Conservation (phyloP, 768 basidiomycete species). For the Boletellus emodensis region DNA sequence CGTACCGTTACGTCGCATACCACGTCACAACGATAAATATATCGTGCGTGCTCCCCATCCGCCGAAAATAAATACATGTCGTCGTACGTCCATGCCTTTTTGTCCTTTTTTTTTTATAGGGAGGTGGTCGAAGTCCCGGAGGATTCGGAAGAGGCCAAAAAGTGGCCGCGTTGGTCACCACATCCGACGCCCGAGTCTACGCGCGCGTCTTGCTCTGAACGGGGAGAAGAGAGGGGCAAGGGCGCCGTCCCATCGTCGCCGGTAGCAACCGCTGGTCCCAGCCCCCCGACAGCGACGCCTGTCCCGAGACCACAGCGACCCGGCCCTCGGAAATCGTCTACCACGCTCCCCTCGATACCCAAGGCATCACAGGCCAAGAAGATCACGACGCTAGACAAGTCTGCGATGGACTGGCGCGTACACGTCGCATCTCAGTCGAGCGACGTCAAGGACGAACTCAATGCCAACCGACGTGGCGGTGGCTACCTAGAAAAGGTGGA, state of each 20-base stretch:
- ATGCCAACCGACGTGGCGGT: conserved; percentile 57
- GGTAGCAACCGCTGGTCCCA: neutral
- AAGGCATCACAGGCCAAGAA: conserved; percentile 60
- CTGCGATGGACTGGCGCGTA: conserved; percentile 79
- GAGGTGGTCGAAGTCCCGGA: conserved; percentile 72
- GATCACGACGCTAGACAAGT: conserved; percentile 81
- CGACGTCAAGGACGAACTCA: conserved; percentile 62
- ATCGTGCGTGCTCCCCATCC: neutral
- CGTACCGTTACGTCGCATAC: neutral
- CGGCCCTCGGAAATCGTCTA: conserved; percentile 66
- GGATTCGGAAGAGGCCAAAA: conserved; percentile 69
- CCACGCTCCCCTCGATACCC: conserved; percentile 52
- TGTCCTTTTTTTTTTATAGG: conserved; percentile 37
- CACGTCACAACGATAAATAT: neutral
- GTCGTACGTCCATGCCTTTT: neutral
- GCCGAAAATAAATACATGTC: neutral
- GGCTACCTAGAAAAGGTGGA: conserved; percentile 85
- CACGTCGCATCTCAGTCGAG: conserved; percentile 49
- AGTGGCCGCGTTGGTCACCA: conserved; percentile 58
- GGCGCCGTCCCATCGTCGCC: neutral
- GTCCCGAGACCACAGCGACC: conserved; percentile 37
- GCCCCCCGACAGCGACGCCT: neutral
- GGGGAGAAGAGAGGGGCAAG: neutral
- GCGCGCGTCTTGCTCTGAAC: conserved; percentile 4
- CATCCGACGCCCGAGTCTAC: neutral